Percentiles rank a stretch among this genome's conserved stretches.
Evolutionary conservation across 1,284 basidiomycete species (phyloP).

Genomic region (Cryptococcus depauperatus): DNA sequence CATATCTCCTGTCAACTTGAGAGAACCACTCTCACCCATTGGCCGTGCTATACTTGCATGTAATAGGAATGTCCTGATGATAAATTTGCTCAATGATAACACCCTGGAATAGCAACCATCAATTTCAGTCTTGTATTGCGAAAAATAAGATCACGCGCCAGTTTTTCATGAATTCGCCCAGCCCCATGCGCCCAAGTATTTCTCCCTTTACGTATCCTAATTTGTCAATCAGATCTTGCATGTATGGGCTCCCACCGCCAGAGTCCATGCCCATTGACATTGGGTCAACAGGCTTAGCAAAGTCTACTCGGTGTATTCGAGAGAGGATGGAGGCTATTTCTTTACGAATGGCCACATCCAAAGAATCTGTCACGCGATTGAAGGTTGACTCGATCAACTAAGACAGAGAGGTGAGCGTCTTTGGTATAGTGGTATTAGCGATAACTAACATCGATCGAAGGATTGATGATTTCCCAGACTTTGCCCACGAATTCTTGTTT

Average conservation of each 20-base stretch:
- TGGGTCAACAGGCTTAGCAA: constrained; percentile 58
- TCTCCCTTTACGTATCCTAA: constrained; percentile 68
- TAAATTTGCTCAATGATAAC: constrained; percentile 59
- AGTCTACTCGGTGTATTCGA: constrained; percentile 73
- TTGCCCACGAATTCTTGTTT: constrained; percentile 61
- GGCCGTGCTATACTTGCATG: constrained; percentile 83
- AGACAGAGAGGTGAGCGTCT: not conserved
- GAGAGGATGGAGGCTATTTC: constrained; percentile 70
- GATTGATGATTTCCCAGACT: constrained; percentile 55
- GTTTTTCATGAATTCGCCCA: constrained; percentile 60
- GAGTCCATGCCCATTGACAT: constrained; percentile 49
- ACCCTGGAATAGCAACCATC: constrained; percentile 50
- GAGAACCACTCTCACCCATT: constrained; percentile 76
- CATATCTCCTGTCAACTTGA: constrained; percentile 90
- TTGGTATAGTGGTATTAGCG: no score
- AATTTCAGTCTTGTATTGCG: not conserved
- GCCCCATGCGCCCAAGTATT: constrained; percentile 59
- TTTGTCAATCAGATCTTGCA: constrained; percentile 83
- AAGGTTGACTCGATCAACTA: constrained; percentile 58
- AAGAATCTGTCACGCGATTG: constrained; percentile 58
- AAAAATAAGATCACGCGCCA: constrained; percentile 53
- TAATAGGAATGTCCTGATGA: constrained; percentile 74
- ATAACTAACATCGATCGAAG: constrained; percentile 55
- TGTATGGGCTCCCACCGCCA: constrained; percentile 65
- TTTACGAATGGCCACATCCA: constrained; percentile 64